A percentile compares a stretch with the other conserved stretches of the same genome.
Conservation (phyloP, 257 asterid genomes). For the Handroanthus guayacan region DNA sequence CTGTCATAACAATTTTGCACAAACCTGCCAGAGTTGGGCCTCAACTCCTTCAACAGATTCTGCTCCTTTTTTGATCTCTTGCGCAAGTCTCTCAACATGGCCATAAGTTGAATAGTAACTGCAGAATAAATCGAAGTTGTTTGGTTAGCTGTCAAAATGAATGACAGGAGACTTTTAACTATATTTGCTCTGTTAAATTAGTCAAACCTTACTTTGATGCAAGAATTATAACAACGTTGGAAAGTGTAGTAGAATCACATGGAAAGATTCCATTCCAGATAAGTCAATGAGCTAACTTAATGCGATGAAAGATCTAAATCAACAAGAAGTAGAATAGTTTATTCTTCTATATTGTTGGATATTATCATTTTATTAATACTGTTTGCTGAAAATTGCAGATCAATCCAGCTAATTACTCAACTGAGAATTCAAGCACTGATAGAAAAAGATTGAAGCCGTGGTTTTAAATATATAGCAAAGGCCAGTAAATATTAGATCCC, state of each 20-base stretch:
- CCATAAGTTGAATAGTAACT: conserved; percentile 76
- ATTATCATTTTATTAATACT: no score
- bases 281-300: not conserved
- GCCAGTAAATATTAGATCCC: no score
- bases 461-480: no score
- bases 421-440: no score
- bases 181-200: not conserved
- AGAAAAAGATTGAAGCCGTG: no score
- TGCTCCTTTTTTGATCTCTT: conserved; percentile 77
- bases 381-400: no score
- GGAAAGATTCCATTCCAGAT: not conserved
- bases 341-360: not conserved
- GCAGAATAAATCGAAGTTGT: conserved; percentile 12
- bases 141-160: conserved; percentile 5
- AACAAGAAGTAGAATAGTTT: not conserved
- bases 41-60: conserved; percentile 76
- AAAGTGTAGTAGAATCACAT: conserved; percentile 19
- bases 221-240: conserved; percentile 1
- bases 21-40: conserved; percentile 75
- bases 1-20: conserved; percentile 1
- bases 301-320: no score
- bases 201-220: not conserved
- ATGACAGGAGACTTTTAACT: not conserved
- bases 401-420: no score
- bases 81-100: conserved; percentile 71